A percentile compares a stretch with the other conserved stretches of the same genome.
phyloP scores from a whole-genome alignment of 208 protist genomes.

The Angomonas ambiguus region DNA sequence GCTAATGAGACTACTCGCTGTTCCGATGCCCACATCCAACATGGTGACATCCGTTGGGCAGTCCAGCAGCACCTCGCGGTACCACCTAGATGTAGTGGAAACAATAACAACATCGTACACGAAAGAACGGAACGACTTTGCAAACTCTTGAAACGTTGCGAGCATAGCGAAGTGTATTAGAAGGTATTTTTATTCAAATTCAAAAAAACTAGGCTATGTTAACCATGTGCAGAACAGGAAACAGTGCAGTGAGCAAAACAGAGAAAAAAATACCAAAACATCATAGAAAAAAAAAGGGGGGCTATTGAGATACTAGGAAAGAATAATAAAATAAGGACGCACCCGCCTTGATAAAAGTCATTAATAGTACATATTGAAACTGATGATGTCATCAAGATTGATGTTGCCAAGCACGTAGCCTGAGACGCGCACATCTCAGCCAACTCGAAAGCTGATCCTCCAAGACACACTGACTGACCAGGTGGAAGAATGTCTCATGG shows the following conservation, averaged over 20 bases:
- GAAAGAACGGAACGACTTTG: constrained; percentile 30
- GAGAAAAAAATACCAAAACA: background rate
- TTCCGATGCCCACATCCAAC: constrained; percentile 78
- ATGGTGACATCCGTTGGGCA: constrained; percentile 47
- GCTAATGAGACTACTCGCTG: constrained; percentile 61
- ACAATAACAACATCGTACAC: constrained; percentile 63
- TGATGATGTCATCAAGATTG: background rate
- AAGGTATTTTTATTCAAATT: background rate
- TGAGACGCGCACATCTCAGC: constrained; percentile 36
- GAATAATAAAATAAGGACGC: background rate
- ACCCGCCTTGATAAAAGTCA: background rate
- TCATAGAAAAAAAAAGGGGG: background rate
- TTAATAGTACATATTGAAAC: background rate
- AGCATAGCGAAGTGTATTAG: constrained; percentile 19
- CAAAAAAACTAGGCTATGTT: constrained; percentile 11
- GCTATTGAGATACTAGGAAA: constrained; percentile 2
- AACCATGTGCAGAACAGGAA: too few species aligned
- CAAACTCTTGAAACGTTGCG: constrained; percentile 15
- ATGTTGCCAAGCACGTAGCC: constrained; percentile 19
- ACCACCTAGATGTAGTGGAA: constrained; percentile 65
- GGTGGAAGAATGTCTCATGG: constrained; percentile 12
- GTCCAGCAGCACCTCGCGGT: constrained; percentile 68
- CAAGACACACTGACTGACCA: constrained; percentile 25
- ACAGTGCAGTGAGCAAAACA: background rate
- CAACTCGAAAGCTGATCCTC: constrained; percentile 57